Evolutionary conservation across 2,329 filamentous ascomycete genomes (phyloP).

Genomic region (Diaporthe sp.): DNA sequence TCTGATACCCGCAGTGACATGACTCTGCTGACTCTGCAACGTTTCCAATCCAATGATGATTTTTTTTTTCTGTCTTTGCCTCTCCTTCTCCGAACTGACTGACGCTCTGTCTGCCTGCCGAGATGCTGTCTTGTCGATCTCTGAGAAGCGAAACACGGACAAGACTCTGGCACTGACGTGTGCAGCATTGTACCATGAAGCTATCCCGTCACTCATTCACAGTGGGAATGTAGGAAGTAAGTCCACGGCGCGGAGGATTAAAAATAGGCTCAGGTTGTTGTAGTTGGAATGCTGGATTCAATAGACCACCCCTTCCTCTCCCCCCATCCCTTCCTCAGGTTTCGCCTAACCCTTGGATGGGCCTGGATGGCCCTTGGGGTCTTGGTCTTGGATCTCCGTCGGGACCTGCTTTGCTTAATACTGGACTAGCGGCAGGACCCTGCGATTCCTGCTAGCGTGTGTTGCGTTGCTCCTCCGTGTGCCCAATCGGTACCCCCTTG

Average conservation of each 20-base stretch:
- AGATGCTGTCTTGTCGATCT: not conserved
- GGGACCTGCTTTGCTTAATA: no score
- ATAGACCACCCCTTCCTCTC: not conserved
- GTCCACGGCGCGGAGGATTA: not conserved
- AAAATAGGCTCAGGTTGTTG: conserved; percentile 9
- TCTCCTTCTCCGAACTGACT: not conserved
- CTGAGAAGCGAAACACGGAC: conserved; percentile 1
- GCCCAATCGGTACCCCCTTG: conserved; percentile 22
- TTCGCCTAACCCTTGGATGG: not conserved
- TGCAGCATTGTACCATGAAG: not conserved
- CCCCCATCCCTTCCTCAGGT: not conserved
- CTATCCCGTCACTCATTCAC: not conserved
- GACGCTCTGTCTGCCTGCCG: conserved; percentile 13
- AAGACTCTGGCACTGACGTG: conserved; percentile 11
- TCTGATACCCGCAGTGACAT: conserved; percentile 20
- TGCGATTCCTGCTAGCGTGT: conserved; percentile 5
- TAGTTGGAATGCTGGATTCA: not conserved
- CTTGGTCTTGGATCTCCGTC: not conserved
- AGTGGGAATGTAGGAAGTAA: not conserved
- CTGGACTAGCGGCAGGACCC: conserved; percentile 17
- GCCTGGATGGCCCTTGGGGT: not conserved
- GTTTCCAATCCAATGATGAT: not conserved
- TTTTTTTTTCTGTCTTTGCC: not conserved
- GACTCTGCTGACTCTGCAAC: conserved; percentile 20
- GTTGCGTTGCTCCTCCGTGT: not conserved